phyloP scores from a whole-genome alignment of 2,329 filamentous ascomycete species.

The Pseudogymnoascus sp. region DNA sequence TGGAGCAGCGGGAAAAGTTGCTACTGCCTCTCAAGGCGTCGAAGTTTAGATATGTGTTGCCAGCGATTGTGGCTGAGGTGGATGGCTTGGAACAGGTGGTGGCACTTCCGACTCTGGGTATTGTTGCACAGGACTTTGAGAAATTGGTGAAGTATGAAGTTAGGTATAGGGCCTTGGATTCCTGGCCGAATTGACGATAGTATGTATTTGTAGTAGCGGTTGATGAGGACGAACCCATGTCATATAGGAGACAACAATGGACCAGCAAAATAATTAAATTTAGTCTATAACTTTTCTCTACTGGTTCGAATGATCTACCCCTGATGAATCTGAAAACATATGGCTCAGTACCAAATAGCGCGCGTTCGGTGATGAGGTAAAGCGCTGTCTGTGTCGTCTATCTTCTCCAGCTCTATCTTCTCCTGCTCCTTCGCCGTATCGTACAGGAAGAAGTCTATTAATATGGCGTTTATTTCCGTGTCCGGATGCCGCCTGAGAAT shows the following conservation, averaged over 20 bases:
- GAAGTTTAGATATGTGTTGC: slow-evolving; percentile 21
- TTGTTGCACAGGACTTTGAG: slow-evolving; percentile 8
- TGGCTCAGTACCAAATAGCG: slow-evolving; percentile 79
- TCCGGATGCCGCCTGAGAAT: slow-evolving; percentile 68
- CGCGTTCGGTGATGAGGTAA: slow-evolving; percentile 82
- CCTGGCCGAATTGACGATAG: not conserved
- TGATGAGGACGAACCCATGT: not conserved
- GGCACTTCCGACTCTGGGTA: slow-evolving; percentile 22
- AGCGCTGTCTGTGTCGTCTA: slow-evolving; percentile 21
- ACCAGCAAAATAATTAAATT: slow-evolving; percentile 4
- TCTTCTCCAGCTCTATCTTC: slow-evolving; percentile 41
- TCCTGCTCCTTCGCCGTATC: slow-evolving; percentile 88
- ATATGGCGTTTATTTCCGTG: slow-evolving; percentile 69
- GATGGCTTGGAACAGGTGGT: slow-evolving; percentile 16
- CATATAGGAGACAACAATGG: not conserved
- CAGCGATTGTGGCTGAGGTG: slow-evolving; percentile 16
- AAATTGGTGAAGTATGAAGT: slow-evolving; percentile 17
- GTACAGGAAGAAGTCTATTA: slow-evolving; percentile 97
- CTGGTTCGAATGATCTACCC: not conserved
- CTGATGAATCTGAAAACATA: not conserved
- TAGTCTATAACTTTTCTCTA: slow-evolving; percentile 5
- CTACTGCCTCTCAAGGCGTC: slow-evolving; percentile 13
- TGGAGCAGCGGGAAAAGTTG: not conserved
- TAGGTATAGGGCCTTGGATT: slow-evolving; percentile 22
- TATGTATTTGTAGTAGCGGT: not conserved